Conservation (phyloP, 1,139 yeast species). For the Geotrichum cucujoidarum region DNA sequence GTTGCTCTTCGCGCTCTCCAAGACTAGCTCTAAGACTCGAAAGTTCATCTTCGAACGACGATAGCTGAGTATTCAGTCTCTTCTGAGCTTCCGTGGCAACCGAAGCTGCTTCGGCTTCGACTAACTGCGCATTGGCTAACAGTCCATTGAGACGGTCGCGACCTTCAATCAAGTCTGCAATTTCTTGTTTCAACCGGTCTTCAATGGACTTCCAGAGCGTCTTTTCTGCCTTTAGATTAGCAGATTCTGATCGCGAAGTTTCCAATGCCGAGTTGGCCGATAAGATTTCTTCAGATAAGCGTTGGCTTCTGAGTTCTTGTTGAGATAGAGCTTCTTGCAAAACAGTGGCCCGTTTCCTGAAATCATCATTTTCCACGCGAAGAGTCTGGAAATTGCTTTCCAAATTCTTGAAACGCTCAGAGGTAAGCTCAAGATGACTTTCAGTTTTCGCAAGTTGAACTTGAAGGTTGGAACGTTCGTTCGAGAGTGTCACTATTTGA, state of each 20-base stretch:
- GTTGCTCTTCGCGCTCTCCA: conserved; percentile 43
- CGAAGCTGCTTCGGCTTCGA: conserved; percentile 56
- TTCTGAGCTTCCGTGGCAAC: conserved; percentile 49
- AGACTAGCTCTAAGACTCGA: conserved; percentile 45
- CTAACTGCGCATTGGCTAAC: conserved; percentile 53
- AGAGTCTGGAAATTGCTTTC: conserved; percentile 38
- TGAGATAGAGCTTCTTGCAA: conserved; percentile 54
- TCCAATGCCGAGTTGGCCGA: conserved; percentile 42
- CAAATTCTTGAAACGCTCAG: conserved; percentile 42
- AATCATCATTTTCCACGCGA: conserved; percentile 44
- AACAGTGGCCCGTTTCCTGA: conserved; percentile 42
- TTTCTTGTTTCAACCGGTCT: conserved; percentile 49
- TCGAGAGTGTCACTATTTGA: conserved; percentile 39
- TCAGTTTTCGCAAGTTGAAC: conserved; percentile 45
- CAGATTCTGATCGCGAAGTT: conserved; percentile 20
- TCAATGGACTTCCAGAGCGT: conserved; percentile 48
- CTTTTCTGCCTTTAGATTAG: conserved; percentile 54
- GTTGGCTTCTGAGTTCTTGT: conserved; percentile 54
- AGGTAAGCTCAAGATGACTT: conserved; percentile 44
- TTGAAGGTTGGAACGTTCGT: conserved; percentile 48
- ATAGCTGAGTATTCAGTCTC: conserved; percentile 49
- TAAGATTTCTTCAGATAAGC: conserved; percentile 51
- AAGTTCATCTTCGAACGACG: conserved; percentile 49
- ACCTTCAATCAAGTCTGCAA: conserved; percentile 52
- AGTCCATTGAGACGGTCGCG: conserved; percentile 55